Conservation (phyloP, 202 grass and related monocot species). For the Musa balbisiana region DNA sequence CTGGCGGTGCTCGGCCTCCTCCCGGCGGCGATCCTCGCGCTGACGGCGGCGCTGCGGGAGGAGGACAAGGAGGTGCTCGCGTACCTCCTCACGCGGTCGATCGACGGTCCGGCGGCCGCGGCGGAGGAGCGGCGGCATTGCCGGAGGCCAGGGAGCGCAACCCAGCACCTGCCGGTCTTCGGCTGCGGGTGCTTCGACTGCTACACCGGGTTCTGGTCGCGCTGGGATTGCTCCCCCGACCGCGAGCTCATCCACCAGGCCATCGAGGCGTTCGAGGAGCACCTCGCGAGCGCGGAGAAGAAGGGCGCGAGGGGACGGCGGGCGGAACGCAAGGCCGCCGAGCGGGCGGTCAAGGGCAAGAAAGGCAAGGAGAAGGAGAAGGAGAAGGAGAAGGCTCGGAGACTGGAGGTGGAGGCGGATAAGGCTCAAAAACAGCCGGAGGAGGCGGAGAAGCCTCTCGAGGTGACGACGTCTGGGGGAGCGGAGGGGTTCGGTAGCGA, state of each 20-base stretch:
- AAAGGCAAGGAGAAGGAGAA: slow-evolving; percentile 21
- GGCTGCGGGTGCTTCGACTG: slow-evolving; percentile 81
- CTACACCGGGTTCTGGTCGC: slow-evolving; percentile 77
- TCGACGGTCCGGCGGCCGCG: slow-evolving; percentile 29
- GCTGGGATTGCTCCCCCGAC: slow-evolving; percentile 59
- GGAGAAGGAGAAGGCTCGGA: slow-evolving; percentile 10
- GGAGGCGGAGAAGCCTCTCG: background rate
- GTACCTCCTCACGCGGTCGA: slow-evolving; percentile 52
- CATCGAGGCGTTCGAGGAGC: slow-evolving; percentile 81
- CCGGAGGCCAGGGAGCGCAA: background rate
- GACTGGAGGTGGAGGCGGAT: background rate
- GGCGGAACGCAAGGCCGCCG: slow-evolving; percentile 15
- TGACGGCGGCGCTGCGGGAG: slow-evolving; percentile 39
- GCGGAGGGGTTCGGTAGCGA: background rate
- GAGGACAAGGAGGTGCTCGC: slow-evolving; percentile 77
- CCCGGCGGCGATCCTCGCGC: slow-evolving; percentile 41
- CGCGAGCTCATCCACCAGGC: slow-evolving; percentile 57
- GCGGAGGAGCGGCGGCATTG: background rate
- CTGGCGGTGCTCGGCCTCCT: slow-evolving; percentile 40
- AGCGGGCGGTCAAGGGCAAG: slow-evolving; percentile 22
- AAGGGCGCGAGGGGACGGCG: background rate
- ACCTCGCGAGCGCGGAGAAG: slow-evolving; percentile 45
- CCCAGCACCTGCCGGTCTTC: slow-evolving; percentile 41
- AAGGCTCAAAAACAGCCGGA: slow-evolving; percentile 11
- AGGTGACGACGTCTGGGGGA: background rate